Percentiles rank a stretch among this genome's conserved stretches.
Conservation (phyloP, 2,329 filamentous ascomycete genomes). For the Alternaria novae-zelandiae region DNA sequence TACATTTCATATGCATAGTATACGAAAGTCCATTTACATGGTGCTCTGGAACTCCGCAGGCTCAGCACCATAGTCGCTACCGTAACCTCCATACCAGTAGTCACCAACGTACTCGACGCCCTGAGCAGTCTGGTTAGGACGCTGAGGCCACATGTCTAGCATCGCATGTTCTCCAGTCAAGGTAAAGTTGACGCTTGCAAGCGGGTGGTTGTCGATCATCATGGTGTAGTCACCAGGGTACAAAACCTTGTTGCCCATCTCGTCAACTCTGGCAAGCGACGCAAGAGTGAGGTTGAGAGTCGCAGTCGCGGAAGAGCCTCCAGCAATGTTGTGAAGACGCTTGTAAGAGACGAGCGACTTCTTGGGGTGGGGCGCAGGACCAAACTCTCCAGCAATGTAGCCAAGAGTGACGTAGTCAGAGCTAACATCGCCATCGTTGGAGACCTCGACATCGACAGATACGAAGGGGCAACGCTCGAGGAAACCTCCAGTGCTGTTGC, state of each 20-base stretch:
- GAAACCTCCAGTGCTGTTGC: constrained; percentile 46
- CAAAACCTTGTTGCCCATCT: constrained; percentile 59
- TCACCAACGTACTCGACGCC: constrained; percentile 23
- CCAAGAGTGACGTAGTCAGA: constrained; percentile 63
- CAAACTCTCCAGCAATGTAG: constrained; percentile 58
- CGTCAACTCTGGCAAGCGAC: constrained; percentile 58
- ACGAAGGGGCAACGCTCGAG: constrained; percentile 51
- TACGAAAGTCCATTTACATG: background rate
- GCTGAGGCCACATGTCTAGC: constrained; percentile 39
- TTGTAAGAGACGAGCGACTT: constrained; percentile 62
- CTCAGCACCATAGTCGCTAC: background rate
- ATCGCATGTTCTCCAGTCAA: constrained; percentile 29
- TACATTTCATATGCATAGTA: background rate
- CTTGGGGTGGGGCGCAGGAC: constrained; percentile 59
- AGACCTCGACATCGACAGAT: constrained; percentile 51
- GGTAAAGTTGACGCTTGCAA: constrained; percentile 27
- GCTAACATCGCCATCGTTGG: constrained; percentile 54
- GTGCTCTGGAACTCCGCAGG: background rate
- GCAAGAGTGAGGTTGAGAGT: constrained; percentile 57
- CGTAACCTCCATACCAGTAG: constrained; percentile 33
- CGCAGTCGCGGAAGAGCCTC: constrained; percentile 43
- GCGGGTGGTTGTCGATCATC: constrained; percentile 28
- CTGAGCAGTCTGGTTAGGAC: constrained; percentile 28
- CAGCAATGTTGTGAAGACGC: constrained; percentile 51
- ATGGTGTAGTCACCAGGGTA: constrained; percentile 60